These are phyloP conservation scores for Hypomontagnella submonticulosa DNA, from an alignment of 495 filamentous ascomycete species.

Conservation along the genomic window DNA sequence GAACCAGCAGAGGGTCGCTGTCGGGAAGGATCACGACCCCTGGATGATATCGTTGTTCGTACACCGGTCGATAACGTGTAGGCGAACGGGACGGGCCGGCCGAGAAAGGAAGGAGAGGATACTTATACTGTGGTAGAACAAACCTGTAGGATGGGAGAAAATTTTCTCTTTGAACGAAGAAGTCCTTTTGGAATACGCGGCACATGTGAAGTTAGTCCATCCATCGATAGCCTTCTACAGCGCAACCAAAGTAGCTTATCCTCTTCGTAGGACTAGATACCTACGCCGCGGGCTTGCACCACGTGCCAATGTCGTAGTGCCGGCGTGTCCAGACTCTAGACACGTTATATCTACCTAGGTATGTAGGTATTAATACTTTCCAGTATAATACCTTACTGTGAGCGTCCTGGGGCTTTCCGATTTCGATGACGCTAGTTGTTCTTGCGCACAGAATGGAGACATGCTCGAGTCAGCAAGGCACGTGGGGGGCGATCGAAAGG, in stretches of 20 bases:
- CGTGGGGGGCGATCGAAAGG: constrained; percentile 27
- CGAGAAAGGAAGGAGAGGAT: constrained; percentile 44
- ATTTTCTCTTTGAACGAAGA: constrained; percentile 1
- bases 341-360: constrained; percentile 16
- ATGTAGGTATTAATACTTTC: constrained; percentile 1
- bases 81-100: constrained; percentile 42
- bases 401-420: constrained; percentile 13
- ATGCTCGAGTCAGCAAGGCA: constrained; percentile 24
- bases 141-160: constrained; percentile 9
- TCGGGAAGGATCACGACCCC: constrained; percentile 41
- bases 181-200: neutral
- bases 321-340: constrained; percentile 9
- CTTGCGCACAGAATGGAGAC: constrained; percentile 26
- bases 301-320: constrained; percentile 35
- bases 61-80: constrained; percentile 26
- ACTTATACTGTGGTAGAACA: constrained; percentile 7
- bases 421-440: constrained; percentile 27
- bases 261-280: constrained; percentile 2
- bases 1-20: constrained; percentile 27
- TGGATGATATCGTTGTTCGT: constrained; percentile 16
- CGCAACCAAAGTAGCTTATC: constrained; percentile 2
- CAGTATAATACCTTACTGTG: constrained; percentile 3
- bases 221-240: constrained; percentile 16
- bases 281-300: constrained; percentile 23
- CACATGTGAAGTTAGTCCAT: constrained; percentile 13